Base-by-base conservation (phyloP, 73 alveolate species). In the Diophrys sp. region DNA sequence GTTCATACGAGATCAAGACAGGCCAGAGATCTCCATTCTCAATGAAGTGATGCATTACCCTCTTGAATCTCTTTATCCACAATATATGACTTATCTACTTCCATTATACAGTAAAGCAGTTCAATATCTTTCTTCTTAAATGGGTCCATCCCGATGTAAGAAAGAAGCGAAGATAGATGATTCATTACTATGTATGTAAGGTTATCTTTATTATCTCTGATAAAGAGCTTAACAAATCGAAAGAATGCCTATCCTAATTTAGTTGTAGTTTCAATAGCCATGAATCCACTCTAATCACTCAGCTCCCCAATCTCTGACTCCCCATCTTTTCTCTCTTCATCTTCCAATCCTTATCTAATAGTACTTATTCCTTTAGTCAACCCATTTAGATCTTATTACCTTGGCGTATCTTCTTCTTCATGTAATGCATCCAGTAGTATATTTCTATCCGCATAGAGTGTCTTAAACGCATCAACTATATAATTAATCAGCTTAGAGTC, bases 1-100 rank as follows among this genome's bases (percentile, higher is more conserved):
- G 56, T 24, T 66, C 92, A 1, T 84, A 70, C 72, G 92, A 84
- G 56, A 78, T 84, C 80, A 53, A 24, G 28, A 71, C 87, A 31
- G 92, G 92, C 33, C 34, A 79, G 44, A 84, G 92, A 78, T 44
- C 62, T 11, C 62, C 62, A 44, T 44, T 44, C 62, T 44, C 62
- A 11, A 44, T 44, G 62, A 44, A 44, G 62, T 44, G 62, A 44
- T 44, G n/a, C n/a, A n/a, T n/a, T n/a, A n/a, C n/a, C n/a, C n/a
- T n/a, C 62, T 18, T 44, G 18, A 44, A 44, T 44, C 18, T 44
- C 62, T 44, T 44, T 44, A 44, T 44, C 62, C 18, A 11, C n/a
- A 18, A 44, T 44, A 18, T 11, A 11, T 44, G 62, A 5, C 18
- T 44, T 44, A 44, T 44, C 62, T 11, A 44, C 62, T 44, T 44